Conservation (phyloP, 2,329 filamentous ascomycete species). For the Fusarium praegraminearum region DNA sequence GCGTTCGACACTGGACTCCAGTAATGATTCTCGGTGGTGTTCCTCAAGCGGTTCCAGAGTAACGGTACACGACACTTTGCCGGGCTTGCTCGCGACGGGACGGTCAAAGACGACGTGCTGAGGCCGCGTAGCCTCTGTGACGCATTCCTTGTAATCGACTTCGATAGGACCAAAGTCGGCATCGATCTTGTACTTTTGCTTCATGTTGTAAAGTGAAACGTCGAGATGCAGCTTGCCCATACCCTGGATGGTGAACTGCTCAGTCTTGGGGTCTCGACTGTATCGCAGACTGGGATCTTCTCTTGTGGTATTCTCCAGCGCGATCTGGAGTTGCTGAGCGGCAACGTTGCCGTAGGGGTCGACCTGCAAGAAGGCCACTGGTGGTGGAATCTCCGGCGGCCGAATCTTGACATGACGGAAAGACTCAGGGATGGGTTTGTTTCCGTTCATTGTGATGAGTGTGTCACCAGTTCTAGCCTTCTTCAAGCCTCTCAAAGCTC, state of each 20-base stretch:
- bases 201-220: constrained; percentile 87
- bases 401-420: constrained; percentile 83
- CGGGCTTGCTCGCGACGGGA: constrained; percentile 81
- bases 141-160: constrained; percentile 92
- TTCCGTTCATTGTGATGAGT: constrained; percentile 76
- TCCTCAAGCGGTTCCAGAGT: constrained; percentile 71
- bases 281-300: constrained; percentile 95
- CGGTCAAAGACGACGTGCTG: constrained; percentile 78
- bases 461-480: constrained; percentile 95
- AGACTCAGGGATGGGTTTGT: constrained; percentile 72
- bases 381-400: constrained; percentile 89
- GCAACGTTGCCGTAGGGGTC: constrained; percentile 83
- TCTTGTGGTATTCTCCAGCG: constrained; percentile 80
- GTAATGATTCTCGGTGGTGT: constrained; percentile 53
- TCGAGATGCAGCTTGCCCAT: constrained; percentile 98
- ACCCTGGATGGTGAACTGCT: constrained; percentile 91
- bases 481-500: constrained; percentile 91
- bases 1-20: constrained; percentile 61
- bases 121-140: constrained; percentile 68
- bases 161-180: constrained; percentile 90
- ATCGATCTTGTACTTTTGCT: constrained; percentile 89
- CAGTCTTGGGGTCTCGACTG: constrained; percentile 86
- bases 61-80: constrained; percentile 81
- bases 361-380: constrained; percentile 96
- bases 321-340: constrained; percentile 81